Percentiles rank a stretch among this genome's conserved stretches.
phyloP scores from a whole-genome alignment of 371 early-diverging fungal genomes.

The Phascolomyces articulosus region DNA sequence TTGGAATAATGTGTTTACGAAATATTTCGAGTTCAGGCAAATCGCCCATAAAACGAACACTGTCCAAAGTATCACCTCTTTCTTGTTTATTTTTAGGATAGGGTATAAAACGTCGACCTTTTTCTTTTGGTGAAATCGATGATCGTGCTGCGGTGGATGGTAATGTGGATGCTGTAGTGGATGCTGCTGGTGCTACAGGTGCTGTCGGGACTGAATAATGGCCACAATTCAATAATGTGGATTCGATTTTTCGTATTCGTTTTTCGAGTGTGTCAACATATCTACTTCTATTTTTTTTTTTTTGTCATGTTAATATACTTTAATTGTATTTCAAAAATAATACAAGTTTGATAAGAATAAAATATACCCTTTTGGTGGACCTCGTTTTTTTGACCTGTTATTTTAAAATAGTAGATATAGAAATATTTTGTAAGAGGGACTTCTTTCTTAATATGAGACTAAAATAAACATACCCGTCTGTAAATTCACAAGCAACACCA shows the following conservation, averaged over 20 bases:
- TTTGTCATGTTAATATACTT: background rate
- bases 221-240: background rate
- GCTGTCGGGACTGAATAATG: background rate
- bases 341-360: no score
- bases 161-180: background rate
- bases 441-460: background rate
- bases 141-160: background rate
- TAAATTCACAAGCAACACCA: conserved; percentile 30
- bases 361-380: conserved; percentile 44
- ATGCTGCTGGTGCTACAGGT: no score
- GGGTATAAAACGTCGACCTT: conserved; percentile 10
- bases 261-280: conserved; percentile 52
- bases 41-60: conserved; percentile 43
- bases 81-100: conserved; percentile 22
- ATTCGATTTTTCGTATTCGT: conserved; percentile 43
- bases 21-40: conserved; percentile 43
- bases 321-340: no score
- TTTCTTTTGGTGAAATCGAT: conserved; percentile 26
- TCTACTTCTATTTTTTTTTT: conserved; percentile 15
- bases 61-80: conserved; percentile 22
- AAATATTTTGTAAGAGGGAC: no score
- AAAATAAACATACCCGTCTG: conserved; percentile 8
- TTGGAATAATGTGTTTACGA: conserved; percentile 10
- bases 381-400: conserved; percentile 33
- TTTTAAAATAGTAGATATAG: no score